Conservation (phyloP, 1,284 basidiomycete species). For the Irpex rosettiformis region DNA sequence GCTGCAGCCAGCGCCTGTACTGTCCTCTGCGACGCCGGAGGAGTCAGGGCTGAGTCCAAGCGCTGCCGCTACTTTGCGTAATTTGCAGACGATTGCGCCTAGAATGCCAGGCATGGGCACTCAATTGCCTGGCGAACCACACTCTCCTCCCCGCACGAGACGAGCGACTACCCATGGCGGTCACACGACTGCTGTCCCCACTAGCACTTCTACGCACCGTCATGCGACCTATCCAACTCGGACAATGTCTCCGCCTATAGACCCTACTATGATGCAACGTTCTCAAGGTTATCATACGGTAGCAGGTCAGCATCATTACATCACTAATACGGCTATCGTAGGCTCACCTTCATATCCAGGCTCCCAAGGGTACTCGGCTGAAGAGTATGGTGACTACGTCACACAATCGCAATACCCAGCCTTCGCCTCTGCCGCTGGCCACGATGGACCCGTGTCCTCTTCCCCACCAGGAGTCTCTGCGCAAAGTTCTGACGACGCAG, state of each 20-base stretch:
- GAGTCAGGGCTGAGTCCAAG: constrained; percentile 15
- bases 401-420: not conserved
- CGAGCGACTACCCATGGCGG: not conserved
- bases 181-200: not conserved
- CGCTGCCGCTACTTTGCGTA: constrained; percentile 23
- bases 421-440: not conserved
- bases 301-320: not conserved
- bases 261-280: not conserved
- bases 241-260: not conserved
- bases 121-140: not conserved
- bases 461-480: constrained; percentile 13
- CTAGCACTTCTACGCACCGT: not conserved
- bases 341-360: not conserved
- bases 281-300: not conserved
- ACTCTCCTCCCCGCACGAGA: not conserved
- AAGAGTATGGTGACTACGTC: not conserved
- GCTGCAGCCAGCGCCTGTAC: constrained; percentile 20
- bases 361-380: not conserved
- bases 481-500: constrained; percentile 14
- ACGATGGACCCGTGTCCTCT: constrained; percentile 5
- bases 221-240: not conserved
- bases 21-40: constrained; percentile 15
- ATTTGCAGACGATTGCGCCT: constrained; percentile 10
- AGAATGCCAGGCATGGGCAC: not conserved
- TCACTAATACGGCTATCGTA: not conserved